phyloP scores from a whole-genome alignment of 2,329 filamentous ascomycete species.

The Tolypocladium inflatum region DNA sequence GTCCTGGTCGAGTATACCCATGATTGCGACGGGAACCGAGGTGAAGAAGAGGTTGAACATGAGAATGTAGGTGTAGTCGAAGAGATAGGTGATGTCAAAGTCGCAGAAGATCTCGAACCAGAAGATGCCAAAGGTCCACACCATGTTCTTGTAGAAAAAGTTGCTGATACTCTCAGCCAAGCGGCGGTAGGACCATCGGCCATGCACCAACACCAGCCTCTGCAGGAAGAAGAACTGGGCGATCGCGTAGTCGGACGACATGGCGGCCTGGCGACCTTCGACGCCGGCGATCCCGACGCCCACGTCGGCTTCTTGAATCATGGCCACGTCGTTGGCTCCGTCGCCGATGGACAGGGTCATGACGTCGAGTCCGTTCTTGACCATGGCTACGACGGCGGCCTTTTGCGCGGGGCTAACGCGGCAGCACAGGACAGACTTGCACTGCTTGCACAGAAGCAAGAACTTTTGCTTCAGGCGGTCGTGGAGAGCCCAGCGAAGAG shows the following conservation, averaged over 20 bases:
- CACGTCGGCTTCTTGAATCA: slow-evolving; percentile 97
- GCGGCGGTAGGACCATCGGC: slow-evolving; percentile 91
- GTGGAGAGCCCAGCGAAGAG: slow-evolving; percentile 77
- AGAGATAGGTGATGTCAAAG: slow-evolving; percentile 93
- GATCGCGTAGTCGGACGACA: slow-evolving; percentile 94
- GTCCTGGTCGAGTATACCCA: slow-evolving; percentile 95
- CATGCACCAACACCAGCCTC: slow-evolving; percentile 78
- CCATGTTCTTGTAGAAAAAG: slow-evolving; percentile 99
- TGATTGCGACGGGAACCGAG: slow-evolving; percentile 85
- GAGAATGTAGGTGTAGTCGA: slow-evolving; percentile 96
- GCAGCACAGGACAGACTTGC: slow-evolving; percentile 92
- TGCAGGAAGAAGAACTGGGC: slow-evolving; percentile 88
- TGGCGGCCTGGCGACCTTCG: slow-evolving; percentile 84
- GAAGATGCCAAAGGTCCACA: slow-evolving; percentile 94
- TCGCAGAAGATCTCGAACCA: slow-evolving; percentile 96
- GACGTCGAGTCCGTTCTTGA: slow-evolving; percentile 88
- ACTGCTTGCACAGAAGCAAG: slow-evolving; percentile 89
- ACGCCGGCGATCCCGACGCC: slow-evolving; percentile 91
- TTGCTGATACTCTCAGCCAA: slow-evolving; percentile 91
- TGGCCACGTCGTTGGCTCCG: slow-evolving; percentile 91
- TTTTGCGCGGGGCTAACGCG: slow-evolving; percentile 96
- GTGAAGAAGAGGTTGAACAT: slow-evolving; percentile 97
- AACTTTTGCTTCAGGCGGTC: slow-evolving; percentile 85
- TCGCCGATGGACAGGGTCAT: slow-evolving; percentile 93
- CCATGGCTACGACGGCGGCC: slow-evolving; percentile 91